These are phyloP conservation scores for Pueraria montana DNA, from an alignment of 306 rosid species.

Conservation along the genomic window DNA sequence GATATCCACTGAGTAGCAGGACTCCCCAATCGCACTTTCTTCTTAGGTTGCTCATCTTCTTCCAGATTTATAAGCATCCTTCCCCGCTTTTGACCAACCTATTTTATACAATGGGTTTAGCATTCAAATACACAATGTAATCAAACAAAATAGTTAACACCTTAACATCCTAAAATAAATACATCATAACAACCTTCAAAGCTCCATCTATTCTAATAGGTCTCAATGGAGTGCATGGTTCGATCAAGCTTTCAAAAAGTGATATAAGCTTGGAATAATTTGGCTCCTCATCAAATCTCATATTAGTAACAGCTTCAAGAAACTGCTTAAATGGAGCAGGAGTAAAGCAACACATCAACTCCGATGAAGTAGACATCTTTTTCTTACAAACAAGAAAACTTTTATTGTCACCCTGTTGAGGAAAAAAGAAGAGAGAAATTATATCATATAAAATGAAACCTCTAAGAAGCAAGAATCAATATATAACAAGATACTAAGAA, in stretches of 20 bases:
- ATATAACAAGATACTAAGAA: conserved; percentile 29
- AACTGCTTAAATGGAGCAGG: conserved; percentile 91
- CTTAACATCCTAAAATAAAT: neutral
- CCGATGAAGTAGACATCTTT: conserved; percentile 92
- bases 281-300: conserved; percentile 97
- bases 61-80: conserved; percentile 81
- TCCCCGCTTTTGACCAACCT: conserved; percentile 95
- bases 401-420: conserved; percentile 92
- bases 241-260: conserved; percentile 83
- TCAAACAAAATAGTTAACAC: neutral
- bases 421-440: neutral
- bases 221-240: conserved; percentile 73
- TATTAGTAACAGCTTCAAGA: conserved; percentile 86
- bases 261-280: conserved; percentile 88
- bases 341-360: conserved; percentile 91
- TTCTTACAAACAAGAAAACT: conserved; percentile 96
- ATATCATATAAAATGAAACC: conserved; percentile 37
- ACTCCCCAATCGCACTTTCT: conserved; percentile 89
- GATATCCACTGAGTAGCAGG: conserved; percentile 98
- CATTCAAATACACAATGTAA: conserved; percentile 27
- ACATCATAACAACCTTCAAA: conserved; percentile 67
- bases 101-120: conserved; percentile 42
- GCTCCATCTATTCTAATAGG: conserved; percentile 97
- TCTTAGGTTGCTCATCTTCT: conserved; percentile 96
- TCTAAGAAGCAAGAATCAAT: conserved; percentile 24